Evolutionary conservation across 768 basidiomycete species (phyloP).

Genomic region (Chiua virens): DNA sequence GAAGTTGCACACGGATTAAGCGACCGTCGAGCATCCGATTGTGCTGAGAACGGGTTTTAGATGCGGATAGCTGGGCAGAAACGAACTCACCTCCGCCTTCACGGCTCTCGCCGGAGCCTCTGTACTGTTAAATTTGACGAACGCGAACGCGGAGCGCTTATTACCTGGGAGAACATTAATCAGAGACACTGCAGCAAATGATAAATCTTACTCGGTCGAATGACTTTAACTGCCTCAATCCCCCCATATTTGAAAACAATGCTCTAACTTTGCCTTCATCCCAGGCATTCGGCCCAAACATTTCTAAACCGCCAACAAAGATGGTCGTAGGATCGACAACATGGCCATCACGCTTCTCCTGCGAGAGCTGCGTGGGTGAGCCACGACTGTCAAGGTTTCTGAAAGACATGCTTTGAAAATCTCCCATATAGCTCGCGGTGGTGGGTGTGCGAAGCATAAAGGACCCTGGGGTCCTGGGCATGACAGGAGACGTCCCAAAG

Average conservation of each 20-base stretch:
- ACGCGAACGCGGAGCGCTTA: conserved; percentile 72
- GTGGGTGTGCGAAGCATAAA: conserved; percentile 52
- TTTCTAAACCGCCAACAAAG: conserved; percentile 76
- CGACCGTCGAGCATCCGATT: conserved; percentile 69
- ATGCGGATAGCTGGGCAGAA: background rate
- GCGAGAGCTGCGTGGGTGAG: conserved; percentile 21
- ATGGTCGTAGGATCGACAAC: conserved; percentile 66
- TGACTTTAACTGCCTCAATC: conserved; percentile 63
- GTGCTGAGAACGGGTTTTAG: conserved; percentile 46
- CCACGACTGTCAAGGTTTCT: conserved; percentile 21
- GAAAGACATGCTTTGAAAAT: conserved; percentile 31
- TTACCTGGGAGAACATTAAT: conserved; percentile 41
- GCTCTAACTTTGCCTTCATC: conserved; percentile 58
- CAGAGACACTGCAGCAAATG: background rate
- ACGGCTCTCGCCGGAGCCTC: conserved; percentile 70
- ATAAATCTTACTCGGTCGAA: conserved; percentile 56
- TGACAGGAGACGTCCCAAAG: conserved; percentile 48
- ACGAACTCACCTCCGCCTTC: conserved; percentile 51
- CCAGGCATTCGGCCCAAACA: conserved; percentile 64
- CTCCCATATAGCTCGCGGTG: conserved; percentile 35
- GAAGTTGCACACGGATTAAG: conserved; percentile 71
- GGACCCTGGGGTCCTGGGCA: conserved; percentile 49
- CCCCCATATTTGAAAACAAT: conserved; percentile 65
- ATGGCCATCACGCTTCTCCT: conserved; percentile 31
- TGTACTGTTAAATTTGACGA: conserved; percentile 66